phyloP scores from a whole-genome alignment of 2,329 filamentous ascomycete genomes.

The Tolypocladium pustulatum region DNA sequence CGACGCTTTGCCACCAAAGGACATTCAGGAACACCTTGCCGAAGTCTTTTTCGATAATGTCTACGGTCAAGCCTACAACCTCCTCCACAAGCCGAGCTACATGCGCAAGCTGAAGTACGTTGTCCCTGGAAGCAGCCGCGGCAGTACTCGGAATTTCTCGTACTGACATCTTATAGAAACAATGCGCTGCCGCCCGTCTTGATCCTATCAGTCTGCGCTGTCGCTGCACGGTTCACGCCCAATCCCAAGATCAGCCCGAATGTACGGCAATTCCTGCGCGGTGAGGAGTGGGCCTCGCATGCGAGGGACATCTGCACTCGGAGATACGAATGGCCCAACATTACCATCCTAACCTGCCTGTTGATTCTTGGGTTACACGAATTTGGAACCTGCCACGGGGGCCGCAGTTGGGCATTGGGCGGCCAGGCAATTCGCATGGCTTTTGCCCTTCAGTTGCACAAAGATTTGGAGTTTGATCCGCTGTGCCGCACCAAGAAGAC shows the following conservation, averaged over 20 bases:
- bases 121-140: background rate
- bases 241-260: constrained; percentile 70
- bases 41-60: constrained; percentile 94
- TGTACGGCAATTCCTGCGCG: constrained; percentile 68
- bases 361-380: constrained; percentile 84
- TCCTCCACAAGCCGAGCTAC: constrained; percentile 94
- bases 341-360: constrained; percentile 87
- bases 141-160: background rate
- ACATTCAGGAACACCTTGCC: constrained; percentile 85
- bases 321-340: constrained; percentile 89
- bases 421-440: constrained; percentile 96
- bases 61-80: constrained; percentile 88
- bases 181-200: constrained; percentile 74
- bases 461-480: constrained; percentile 78
- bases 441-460: constrained; percentile 87
- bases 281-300: constrained; percentile 80
- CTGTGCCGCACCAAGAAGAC: constrained; percentile 49
- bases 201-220: constrained; percentile 85
- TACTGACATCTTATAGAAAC: constrained; percentile 12
- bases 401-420: constrained; percentile 89
- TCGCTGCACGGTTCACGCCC: constrained; percentile 88
- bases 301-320: constrained; percentile 81
- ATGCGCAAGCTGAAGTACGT: constrained; percentile 72
- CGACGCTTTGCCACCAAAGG: constrained; percentile 71
- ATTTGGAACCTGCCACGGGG: constrained; percentile 94